A percentile compares a stretch with the other conserved stretches of the same genome.
phyloP scores from a whole-genome alignment of 768 basidiomycete species.

The Pisolithus tinctorius region DNA sequence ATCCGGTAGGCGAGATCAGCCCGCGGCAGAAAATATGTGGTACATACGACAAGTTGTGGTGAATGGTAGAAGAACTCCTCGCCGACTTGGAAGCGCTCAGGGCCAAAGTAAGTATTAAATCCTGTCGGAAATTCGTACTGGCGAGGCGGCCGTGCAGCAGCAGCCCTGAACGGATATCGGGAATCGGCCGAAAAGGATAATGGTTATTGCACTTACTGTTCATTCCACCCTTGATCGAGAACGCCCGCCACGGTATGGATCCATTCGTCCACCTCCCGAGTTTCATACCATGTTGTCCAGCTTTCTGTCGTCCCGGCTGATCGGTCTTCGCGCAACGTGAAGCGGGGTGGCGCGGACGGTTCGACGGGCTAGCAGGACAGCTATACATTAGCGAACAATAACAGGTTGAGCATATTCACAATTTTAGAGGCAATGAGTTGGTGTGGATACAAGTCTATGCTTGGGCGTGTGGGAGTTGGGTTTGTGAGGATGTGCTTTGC shows the following conservation, averaged over 20 bases:
- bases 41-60: slow-evolving; percentile 43
- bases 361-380: slow-evolving; percentile 62
- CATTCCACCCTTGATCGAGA: slow-evolving; percentile 84
- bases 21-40: neutral
- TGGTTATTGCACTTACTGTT: slow-evolving; percentile 51
- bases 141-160: slow-evolving; percentile 46
- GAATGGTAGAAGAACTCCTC: slow-evolving; percentile 87
- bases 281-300: slow-evolving; percentile 79
- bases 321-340: slow-evolving; percentile 70
- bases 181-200: neutral
- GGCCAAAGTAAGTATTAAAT: slow-evolving; percentile 75
- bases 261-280: slow-evolving; percentile 88
- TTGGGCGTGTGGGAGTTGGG: slow-evolving; percentile 42
- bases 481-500: slow-evolving; percentile 59
- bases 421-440: slow-evolving; percentile 84
- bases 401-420: slow-evolving; percentile 31
- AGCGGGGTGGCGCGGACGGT: slow-evolving; percentile 54
- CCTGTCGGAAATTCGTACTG: slow-evolving; percentile 97
- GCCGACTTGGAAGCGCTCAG: slow-evolving; percentile 76
- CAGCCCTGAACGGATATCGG: slow-evolving; percentile 38
- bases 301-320: slow-evolving; percentile 64
- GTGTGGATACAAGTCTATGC: slow-evolving; percentile 72
- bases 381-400: slow-evolving; percentile 1
- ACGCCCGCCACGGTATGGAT: slow-evolving; percentile 82
- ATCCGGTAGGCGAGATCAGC: slow-evolving; percentile 4